Percentiles rank a stretch among this genome's conserved stretches.
These are phyloP conservation scores for Cordyceps militaris DNA, from an alignment of 2,329 filamentous ascomycete genomes.

Conservation along the genomic window DNA sequence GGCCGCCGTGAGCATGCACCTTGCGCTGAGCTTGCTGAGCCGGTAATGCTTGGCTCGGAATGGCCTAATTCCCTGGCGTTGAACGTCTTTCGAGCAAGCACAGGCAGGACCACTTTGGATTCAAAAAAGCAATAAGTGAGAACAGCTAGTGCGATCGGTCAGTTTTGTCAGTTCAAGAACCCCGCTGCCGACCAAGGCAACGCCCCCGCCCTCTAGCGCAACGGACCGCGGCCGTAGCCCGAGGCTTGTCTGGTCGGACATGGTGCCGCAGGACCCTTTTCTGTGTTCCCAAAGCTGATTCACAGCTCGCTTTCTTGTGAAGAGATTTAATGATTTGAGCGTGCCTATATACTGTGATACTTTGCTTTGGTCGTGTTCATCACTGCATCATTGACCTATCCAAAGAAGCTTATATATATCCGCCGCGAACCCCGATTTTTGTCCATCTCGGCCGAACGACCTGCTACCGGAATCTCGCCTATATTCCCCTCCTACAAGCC, in stretches of 20 bases:
- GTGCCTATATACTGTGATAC: background rate
- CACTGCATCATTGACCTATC: background rate
- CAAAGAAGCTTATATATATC: background rate
- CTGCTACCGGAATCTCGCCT: background rate
- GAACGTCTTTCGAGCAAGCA: too few relatives aligned
- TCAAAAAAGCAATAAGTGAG: too few relatives aligned
- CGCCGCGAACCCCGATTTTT: background rate
- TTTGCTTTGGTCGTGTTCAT: background rate
- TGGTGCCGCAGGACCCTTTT: background rate
- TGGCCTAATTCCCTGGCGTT: too few relatives aligned
- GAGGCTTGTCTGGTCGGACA: background rate
- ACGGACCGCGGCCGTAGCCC: background rate
- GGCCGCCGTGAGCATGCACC: background rate
- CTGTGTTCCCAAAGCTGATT: background rate
- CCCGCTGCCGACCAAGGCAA: background rate
- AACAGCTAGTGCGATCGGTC: background rate
- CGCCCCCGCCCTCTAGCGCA: background rate
- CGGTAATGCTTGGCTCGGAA: too few relatives aligned
- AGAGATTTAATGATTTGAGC: background rate
- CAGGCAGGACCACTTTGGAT: too few relatives aligned
- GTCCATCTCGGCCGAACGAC: background rate
- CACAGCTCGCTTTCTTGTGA: background rate
- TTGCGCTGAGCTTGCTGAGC: background rate
- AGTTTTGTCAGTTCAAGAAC: background rate
- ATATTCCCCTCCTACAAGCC: background rate